These are phyloP conservation scores for Phytophthora fragariae DNA, from an alignment of 352 stramenopile species.

Conservation along the genomic window DNA sequence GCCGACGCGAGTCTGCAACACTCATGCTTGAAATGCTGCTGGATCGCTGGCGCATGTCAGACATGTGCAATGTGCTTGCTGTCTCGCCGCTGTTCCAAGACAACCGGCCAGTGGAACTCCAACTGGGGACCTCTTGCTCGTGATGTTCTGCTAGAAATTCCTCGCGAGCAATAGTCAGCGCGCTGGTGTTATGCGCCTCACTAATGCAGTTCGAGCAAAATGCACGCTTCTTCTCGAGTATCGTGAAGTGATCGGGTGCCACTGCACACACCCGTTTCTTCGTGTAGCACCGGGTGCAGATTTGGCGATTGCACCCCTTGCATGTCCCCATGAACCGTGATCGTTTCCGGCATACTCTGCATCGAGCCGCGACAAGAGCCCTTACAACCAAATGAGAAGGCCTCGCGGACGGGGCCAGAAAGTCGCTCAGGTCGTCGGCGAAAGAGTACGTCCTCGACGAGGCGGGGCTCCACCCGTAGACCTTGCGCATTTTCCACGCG, in stretches of 20 bases:
- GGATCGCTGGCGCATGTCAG: conserved; percentile 15
- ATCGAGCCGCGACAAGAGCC: conserved; percentile 12
- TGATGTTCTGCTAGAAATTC: conserved; percentile 28
- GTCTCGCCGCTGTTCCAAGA: conserved; percentile 17
- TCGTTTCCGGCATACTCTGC: conserved; percentile 25
- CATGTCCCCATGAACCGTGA: conserved; percentile 29
- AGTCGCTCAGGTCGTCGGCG: conserved; percentile 34
- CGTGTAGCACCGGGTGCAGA: conserved; percentile 34
- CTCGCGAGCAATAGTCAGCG: conserved; percentile 27
- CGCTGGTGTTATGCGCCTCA: conserved; percentile 21
- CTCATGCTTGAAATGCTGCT: conserved; percentile 29
- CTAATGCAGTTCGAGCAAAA: conserved; percentile 38
- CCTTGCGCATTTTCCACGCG: conserved; percentile 33
- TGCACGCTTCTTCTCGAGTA: conserved; percentile 34
- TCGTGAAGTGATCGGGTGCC: conserved; percentile 26
- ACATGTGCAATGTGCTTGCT: conserved; percentile 13
- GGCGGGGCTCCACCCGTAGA: conserved; percentile 16
- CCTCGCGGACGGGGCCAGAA: conserved; percentile 11
- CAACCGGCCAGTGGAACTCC: conserved; percentile 5
- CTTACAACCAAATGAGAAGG: conserved; percentile 1
- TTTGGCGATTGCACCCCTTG: conserved; percentile 25
- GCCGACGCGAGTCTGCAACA: conserved; percentile 7
- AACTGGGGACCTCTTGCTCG: conserved; percentile 5
- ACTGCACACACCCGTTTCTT: conserved; percentile 36
- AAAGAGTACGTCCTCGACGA: conserved; percentile 35